These are phyloP conservation scores for Heliamphora pulchella DNA, from an alignment of 179 eudicot species.

Conservation along the genomic window DNA sequence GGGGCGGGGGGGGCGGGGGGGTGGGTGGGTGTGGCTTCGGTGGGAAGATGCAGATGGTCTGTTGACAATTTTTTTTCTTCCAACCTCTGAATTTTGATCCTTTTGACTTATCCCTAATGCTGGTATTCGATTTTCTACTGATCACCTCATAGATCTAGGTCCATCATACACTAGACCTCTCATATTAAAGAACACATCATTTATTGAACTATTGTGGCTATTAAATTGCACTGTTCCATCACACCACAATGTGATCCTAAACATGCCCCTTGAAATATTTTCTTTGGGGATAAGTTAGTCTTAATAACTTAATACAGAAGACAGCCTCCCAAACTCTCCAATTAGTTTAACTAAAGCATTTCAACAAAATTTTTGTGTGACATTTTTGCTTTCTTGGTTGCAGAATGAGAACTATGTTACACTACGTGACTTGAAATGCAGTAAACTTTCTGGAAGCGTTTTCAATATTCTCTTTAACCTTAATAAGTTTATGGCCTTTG, in stretches of 20 bases:
- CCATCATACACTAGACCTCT: not conserved
- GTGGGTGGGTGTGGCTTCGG: no score
- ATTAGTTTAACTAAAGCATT: no score
- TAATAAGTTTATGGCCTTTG: constrained; percentile 92
- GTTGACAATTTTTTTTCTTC: no score
- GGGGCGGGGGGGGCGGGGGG: no score
- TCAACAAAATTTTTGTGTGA: no score
- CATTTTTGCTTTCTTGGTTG: constrained; percentile 25
- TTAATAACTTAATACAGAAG: no score
- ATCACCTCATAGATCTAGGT: no score
- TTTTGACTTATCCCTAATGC: no score
- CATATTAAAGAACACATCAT: not conserved
- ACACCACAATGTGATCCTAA: not conserved
- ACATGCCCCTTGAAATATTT: not conserved
- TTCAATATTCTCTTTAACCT: constrained; percentile 85
- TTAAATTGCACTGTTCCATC: not conserved
- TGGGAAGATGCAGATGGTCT: no score
- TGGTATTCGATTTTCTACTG: no score
- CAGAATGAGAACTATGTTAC: constrained; percentile 73
- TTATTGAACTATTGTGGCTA: not conserved
- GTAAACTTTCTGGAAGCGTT: constrained; percentile 70
- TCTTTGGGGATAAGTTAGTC: not conserved
- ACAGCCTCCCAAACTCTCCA: no score
- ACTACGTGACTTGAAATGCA: constrained; percentile 64
- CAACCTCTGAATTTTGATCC: no score